phyloP scores from a whole-genome alignment of 345 rosid genomes.

The Firmiana major region DNA sequence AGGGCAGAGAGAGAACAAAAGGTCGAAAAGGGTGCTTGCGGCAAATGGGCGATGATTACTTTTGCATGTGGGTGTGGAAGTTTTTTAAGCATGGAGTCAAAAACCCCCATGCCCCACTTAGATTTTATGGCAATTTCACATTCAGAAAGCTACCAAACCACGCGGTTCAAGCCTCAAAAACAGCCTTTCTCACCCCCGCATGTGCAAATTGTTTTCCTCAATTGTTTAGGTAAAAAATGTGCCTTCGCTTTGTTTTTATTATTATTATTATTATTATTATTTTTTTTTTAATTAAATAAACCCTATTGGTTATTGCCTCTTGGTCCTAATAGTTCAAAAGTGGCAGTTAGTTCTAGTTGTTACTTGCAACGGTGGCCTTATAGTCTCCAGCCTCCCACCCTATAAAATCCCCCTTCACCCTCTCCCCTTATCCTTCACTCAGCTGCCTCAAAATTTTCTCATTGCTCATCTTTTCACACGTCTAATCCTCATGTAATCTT shows the following conservation, averaged over 20 bases:
- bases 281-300: too few relatives aligned
- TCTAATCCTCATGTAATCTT: constrained; percentile 30
- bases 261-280: too few relatives aligned
- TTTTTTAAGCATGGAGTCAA: neutral
- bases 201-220: constrained; percentile 19
- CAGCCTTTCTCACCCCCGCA: constrained; percentile 2
- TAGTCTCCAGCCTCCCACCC: constrained; percentile 13
- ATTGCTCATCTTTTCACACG: neutral
- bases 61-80: constrained; percentile 3
- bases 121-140: constrained; percentile 23
- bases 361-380: constrained; percentile 25
- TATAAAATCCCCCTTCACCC: constrained; percentile 48
- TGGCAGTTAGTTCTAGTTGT: constrained; percentile 21
- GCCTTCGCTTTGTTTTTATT: too few relatives aligned
- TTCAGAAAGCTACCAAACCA: constrained; percentile 27
- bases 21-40: neutral
- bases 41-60: constrained; percentile 15
- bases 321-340: constrained; percentile 32
- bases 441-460: constrained; percentile 27
- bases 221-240: too few relatives aligned
- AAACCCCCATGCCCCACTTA: constrained; percentile 38
- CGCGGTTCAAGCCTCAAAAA: constrained; percentile 21
- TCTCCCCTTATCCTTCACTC: constrained; percentile 33
- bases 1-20: neutral
- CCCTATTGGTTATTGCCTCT: constrained; percentile 14